A percentile compares a stretch with the other conserved stretches of the same genome.
Conservation (phyloP, 2,329 filamentous ascomycete genomes). For the Hysterium pulicare region DNA sequence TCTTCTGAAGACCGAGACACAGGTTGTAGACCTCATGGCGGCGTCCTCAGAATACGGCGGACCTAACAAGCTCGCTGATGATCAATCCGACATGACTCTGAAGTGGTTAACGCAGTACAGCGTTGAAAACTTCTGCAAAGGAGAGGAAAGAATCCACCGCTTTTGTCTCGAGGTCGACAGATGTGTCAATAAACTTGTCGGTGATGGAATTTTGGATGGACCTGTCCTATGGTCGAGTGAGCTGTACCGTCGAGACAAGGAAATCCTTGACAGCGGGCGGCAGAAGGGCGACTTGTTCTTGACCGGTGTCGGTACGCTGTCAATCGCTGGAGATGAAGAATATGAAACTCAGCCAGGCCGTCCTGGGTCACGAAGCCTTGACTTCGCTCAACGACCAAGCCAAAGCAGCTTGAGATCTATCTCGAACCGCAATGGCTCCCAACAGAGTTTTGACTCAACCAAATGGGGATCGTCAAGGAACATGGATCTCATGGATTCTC, state of each 20-base stretch:
- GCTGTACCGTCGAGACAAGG: slow-evolving; percentile 75
- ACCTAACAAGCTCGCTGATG: slow-evolving; percentile 92
- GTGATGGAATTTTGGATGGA: slow-evolving; percentile 77
- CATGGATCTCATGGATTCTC: slow-evolving; percentile 65
- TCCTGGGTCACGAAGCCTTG: slow-evolving; percentile 39
- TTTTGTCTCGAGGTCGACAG: slow-evolving; percentile 88
- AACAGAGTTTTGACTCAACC: slow-evolving; percentile 67
- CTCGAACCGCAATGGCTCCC: slow-evolving; percentile 62
- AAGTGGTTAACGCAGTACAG: slow-evolving; percentile 78
- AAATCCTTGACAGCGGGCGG: slow-evolving; percentile 52
- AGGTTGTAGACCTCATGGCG: slow-evolving; percentile 83
- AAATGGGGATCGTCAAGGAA: slow-evolving; percentile 55
- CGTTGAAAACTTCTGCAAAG: slow-evolving; percentile 90
- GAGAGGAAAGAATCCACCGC: slow-evolving; percentile 90
- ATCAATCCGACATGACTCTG: slow-evolving; percentile 80
- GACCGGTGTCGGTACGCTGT: slow-evolving; percentile 47
- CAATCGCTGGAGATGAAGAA: slow-evolving; percentile 47
- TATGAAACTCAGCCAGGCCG: slow-evolving; percentile 37
- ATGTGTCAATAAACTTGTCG: slow-evolving; percentile 80
- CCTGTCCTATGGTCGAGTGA: slow-evolving; percentile 92
- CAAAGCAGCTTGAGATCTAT: slow-evolving; percentile 57
- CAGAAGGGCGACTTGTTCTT: slow-evolving; percentile 49
- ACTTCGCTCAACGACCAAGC: slow-evolving; percentile 50
- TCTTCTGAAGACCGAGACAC: slow-evolving; percentile 75
- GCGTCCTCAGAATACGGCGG: slow-evolving; percentile 81